phyloP scores from a whole-genome alignment of 345 rosid genomes.

The Citrus australasica region DNA sequence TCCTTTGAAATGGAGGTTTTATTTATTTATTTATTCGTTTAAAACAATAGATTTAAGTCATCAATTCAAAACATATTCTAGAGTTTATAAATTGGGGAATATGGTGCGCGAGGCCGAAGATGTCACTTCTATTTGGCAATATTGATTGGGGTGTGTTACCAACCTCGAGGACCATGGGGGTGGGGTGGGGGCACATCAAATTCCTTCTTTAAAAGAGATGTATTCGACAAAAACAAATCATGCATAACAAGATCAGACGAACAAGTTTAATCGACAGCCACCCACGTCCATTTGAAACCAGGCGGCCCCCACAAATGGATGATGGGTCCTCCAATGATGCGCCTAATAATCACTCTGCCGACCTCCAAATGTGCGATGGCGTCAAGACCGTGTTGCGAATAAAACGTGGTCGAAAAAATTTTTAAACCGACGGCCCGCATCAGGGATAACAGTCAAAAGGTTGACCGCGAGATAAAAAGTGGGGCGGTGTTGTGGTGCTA shows the following conservation, averaged over 20 bases:
- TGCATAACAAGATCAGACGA: background rate
- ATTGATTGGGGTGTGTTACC: constrained; percentile 1
- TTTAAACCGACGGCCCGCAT: background rate
- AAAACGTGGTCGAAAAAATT: background rate
- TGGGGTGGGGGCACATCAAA: background rate
- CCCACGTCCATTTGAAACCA: background rate
- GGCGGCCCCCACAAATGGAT: too few species aligned
- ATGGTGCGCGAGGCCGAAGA: background rate
- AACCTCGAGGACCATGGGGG: background rate
- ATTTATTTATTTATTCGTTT: too few species aligned
- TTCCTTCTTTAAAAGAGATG: too few species aligned
- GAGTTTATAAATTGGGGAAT: background rate
- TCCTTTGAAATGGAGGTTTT: too few species aligned
- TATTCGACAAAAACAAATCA: background rate
- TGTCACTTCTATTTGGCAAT: background rate
- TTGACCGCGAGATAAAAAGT: background rate
- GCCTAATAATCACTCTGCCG: constrained; percentile 11
- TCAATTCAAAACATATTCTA: background rate
- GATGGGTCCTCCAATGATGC: constrained; percentile 7
- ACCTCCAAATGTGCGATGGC: background rate
- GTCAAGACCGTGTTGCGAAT: background rate
- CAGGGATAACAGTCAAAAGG: background rate
- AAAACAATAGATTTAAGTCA: too few species aligned
- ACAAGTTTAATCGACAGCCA: background rate
- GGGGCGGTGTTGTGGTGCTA: background rate